These are phyloP conservation scores for Lenwebbia sp. DNA, from an alignment of 345 rosid genomes.

Conservation along the genomic window DNA sequence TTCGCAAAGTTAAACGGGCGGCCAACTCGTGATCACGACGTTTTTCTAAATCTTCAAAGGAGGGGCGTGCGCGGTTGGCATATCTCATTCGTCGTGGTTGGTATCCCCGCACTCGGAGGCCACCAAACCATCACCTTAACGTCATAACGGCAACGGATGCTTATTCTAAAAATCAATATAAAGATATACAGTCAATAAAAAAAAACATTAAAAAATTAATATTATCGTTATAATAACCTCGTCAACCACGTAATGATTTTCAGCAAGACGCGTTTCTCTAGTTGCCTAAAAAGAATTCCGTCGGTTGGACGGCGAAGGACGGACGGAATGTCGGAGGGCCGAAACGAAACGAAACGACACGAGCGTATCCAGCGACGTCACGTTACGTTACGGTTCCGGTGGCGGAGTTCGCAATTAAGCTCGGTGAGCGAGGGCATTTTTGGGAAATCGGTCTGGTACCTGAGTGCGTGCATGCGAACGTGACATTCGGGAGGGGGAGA, in stretches of 20 bases:
- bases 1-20: not conserved
- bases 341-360: not conserved
- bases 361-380: not conserved
- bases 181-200: not conserved
- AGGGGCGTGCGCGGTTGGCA: not conserved
- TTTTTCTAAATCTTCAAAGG: not conserved
- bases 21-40: not conserved
- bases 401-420: not conserved
- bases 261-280: not conserved
- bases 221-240: not conserved
- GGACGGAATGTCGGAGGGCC: not conserved
- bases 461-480: not conserved
- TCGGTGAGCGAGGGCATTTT: not conserved
- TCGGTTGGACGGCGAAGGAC: not conserved
- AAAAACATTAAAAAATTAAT: not conserved
- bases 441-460: not conserved
- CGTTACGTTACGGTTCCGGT: not conserved
- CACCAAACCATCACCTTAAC: not conserved
- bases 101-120: not conserved
- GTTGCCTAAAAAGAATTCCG: not conserved
- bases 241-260: not conserved
- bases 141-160: not conserved
- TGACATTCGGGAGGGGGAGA: not conserved
- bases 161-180: not conserved
- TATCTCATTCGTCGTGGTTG: conserved; percentile 8